A percentile compares a stretch with the other conserved stretches of the same genome.
Evolutionary conservation across 2,329 filamentous ascomycete species (phyloP).

Genomic region (Sporothrix globosa): DNA sequence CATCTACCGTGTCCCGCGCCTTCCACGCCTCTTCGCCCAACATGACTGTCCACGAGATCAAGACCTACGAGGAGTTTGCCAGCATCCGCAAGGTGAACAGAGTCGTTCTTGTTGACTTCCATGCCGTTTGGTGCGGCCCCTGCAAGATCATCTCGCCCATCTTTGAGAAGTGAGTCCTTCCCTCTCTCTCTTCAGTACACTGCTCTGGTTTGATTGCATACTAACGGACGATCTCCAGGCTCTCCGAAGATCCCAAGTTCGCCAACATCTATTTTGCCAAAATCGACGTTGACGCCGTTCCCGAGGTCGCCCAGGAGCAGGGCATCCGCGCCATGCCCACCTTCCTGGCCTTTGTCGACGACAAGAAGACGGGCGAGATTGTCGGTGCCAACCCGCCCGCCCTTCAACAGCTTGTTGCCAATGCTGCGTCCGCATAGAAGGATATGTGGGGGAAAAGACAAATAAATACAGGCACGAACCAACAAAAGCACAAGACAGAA

Average conservation of each 20-base stretch:
- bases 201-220: background rate
- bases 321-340: constrained; percentile 90
- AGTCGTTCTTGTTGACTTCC: constrained; percentile 80
- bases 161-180: constrained; percentile 61
- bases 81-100: constrained; percentile 46
- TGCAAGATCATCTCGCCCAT: constrained; percentile 88
- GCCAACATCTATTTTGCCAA: constrained; percentile 75
- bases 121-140: constrained; percentile 89
- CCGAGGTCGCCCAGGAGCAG: constrained; percentile 74
- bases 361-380: constrained; percentile 71
- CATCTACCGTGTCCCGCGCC: background rate
- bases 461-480: background rate
- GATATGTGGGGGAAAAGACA: background rate
- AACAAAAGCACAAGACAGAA: background rate
- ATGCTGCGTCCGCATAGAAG: background rate
- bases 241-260: constrained; percentile 54
- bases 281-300: constrained; percentile 84
- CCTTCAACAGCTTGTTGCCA: constrained; percentile 45
- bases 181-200: constrained; percentile 30
- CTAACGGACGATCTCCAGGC: constrained; percentile 47
- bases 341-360: constrained; percentile 82
- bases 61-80: constrained; percentile 41
- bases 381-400: constrained; percentile 78
- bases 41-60: constrained; percentile 34
- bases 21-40: constrained; percentile 34